phyloP scores from a whole-genome alignment of 257 asterid species.

The Phtheirospermum japonicum region DNA sequence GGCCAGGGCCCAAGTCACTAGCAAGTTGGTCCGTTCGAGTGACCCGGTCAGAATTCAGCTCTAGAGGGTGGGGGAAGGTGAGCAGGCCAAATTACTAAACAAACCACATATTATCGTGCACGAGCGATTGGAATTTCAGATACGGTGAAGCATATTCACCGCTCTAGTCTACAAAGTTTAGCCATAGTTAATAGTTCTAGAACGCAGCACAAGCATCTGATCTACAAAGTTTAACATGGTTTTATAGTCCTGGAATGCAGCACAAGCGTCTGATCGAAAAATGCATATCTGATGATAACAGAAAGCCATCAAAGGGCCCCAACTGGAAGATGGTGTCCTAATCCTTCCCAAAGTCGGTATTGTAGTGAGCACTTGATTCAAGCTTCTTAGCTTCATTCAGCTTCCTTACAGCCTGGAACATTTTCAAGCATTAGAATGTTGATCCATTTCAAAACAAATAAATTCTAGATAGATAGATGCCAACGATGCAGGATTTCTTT shows the following conservation, averaged over 20 bases:
- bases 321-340: slow-evolving; percentile 22
- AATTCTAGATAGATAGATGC: not conserved
- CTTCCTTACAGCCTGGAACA: slow-evolving; percentile 79
- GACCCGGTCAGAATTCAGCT: too few species aligned
- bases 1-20: too few species aligned
- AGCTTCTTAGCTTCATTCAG: slow-evolving; percentile 94
- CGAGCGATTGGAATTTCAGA: too few species aligned
- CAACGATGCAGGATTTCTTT: not conserved
- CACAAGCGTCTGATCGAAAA: not conserved
- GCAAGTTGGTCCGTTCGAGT: too few species aligned
- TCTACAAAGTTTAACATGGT: too few species aligned
- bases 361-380: slow-evolving; percentile 92
- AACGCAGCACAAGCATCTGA: too few species aligned
- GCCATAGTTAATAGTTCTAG: too few species aligned
- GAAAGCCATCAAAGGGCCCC: not conserved
- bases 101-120: too few species aligned
- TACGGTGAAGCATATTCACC: too few species aligned
- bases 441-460: not conserved
- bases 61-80: too few species aligned
- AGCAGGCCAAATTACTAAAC: too few species aligned
- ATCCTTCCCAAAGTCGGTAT: slow-evolving; percentile 84
- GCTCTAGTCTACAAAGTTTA: too few species aligned
- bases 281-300: not conserved
- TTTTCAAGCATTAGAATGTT: slow-evolving; percentile 11
- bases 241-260: not conserved